phyloP scores from a whole-genome alignment of 371 early-diverging fungal genomes.

The Sporodiniella umbellata region DNA sequence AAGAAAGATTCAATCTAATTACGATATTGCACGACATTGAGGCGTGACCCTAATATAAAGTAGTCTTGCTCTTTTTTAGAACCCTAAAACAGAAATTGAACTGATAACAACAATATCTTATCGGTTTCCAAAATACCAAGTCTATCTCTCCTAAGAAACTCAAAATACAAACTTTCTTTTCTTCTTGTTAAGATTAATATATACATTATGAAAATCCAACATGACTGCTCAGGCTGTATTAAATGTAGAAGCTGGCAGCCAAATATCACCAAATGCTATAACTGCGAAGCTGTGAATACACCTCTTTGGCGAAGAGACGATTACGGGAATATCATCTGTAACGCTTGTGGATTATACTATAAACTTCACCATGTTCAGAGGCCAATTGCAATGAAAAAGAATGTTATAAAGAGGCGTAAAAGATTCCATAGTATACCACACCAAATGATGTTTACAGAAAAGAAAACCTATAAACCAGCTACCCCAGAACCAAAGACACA shows the following conservation, averaged over 20 bases:
- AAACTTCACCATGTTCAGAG: slow-evolving; percentile 74
- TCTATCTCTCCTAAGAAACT: too few species aligned
- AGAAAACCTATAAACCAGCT: too few species aligned
- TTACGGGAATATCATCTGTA: slow-evolving; percentile 75
- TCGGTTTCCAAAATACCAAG: too few species aligned
- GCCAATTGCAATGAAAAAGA: slow-evolving; percentile 76
- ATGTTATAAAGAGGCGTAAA: slow-evolving; percentile 81
- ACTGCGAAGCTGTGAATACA: slow-evolving; percentile 79
- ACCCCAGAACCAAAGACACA: too few species aligned
- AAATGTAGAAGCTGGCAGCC: slow-evolving; percentile 41
- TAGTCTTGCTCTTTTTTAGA: too few species aligned
- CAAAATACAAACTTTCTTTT: too few species aligned
- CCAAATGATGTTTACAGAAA: neutral
- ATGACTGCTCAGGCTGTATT: slow-evolving; percentile 46
- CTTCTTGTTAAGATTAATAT: neutral
- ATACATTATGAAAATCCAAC: neutral
- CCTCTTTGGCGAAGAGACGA: slow-evolving; percentile 89
- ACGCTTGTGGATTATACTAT: slow-evolving; percentile 86
- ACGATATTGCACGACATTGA: too few species aligned
- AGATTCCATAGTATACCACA: slow-evolving; percentile 41
- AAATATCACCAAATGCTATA: slow-evolving; percentile 52
- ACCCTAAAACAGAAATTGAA: too few species aligned
- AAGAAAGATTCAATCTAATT: too few species aligned
- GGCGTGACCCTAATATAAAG: too few species aligned
- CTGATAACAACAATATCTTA: too few species aligned